Percentiles rank a stretch among this genome's conserved stretches.
phyloP scores from a whole-genome alignment of 208 protist genomes.

The Acanthamoeba comandoni region DNA sequence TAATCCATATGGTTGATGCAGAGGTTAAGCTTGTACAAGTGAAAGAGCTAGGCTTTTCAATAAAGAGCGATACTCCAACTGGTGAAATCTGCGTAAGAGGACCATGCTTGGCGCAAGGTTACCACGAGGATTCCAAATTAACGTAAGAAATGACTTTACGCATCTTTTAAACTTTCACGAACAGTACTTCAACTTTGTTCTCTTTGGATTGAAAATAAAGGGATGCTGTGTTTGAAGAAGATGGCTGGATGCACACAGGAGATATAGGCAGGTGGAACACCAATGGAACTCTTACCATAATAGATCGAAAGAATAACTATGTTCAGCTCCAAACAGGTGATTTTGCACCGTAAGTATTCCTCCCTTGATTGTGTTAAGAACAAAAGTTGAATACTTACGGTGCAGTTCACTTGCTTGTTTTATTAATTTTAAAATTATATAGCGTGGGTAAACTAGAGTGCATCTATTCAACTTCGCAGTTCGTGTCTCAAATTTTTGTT shows the following conservation, averaged over 20 bases:
- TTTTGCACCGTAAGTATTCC: slow-evolving; percentile 52
- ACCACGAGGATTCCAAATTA: slow-evolving; percentile 18
- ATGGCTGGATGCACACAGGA: slow-evolving; percentile 91
- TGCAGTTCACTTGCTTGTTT: background rate
- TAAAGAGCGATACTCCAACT: slow-evolving; percentile 6
- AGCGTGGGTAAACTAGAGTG: slow-evolving; percentile 59
- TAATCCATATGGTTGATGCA: slow-evolving; percentile 6
- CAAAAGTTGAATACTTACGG: no score
- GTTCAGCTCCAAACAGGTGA: slow-evolving; percentile 87
- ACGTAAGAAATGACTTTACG: slow-evolving; percentile 19
- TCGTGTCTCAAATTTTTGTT: slow-evolving; percentile 68
- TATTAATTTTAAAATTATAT: background rate
- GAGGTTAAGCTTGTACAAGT: slow-evolving; percentile 67
- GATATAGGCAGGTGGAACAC: slow-evolving; percentile 88
- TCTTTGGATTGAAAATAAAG: background rate
- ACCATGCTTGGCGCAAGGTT: slow-evolving; percentile 40
- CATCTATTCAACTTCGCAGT: slow-evolving; percentile 58
- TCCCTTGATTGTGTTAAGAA: background rate
- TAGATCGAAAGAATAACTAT: slow-evolving; percentile 92
- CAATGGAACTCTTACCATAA: slow-evolving; percentile 88
- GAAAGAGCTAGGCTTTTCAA: slow-evolving; percentile 9
- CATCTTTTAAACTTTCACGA: background rate
- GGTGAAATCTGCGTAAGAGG: slow-evolving; percentile 62
- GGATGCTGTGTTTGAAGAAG: slow-evolving; percentile 30
- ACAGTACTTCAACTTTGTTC: background rate